Evolutionary conservation across 768 basidiomycete species (phyloP).

Genomic region (Leccinum fibrillosum): DNA sequence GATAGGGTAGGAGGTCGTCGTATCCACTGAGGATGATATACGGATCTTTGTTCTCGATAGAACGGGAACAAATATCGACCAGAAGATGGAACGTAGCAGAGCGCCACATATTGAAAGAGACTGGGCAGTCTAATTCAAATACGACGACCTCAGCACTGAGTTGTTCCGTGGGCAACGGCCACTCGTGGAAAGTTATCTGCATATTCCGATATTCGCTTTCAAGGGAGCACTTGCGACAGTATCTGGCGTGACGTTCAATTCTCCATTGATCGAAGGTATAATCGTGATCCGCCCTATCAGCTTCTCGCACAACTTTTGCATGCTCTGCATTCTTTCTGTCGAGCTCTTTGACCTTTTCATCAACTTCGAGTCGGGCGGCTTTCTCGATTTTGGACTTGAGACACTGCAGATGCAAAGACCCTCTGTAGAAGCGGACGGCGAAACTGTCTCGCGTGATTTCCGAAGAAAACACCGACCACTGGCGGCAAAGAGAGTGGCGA

Average conservation of each 20-base stretch:
- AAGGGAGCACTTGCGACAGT: neutral
- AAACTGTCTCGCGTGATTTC: slow-evolving; percentile 23
- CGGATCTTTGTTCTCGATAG: neutral
- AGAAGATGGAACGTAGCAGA: slow-evolving; percentile 37
- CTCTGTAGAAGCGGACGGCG: slow-evolving; percentile 33
- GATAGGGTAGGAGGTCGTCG: slow-evolving; percentile 8
- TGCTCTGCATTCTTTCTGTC: neutral
- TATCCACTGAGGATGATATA: slow-evolving; percentile 20
- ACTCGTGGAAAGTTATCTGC: neutral
- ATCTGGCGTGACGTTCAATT: neutral
- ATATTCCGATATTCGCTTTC: neutral
- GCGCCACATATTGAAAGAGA: slow-evolving; percentile 43
- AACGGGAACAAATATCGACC: slow-evolving; percentile 17
- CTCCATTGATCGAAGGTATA: neutral
- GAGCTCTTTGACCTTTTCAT: neutral
- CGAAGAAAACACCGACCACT: slow-evolving; percentile 31
- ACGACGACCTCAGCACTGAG: slow-evolving; percentile 29
- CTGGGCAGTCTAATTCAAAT: slow-evolving; percentile 43
- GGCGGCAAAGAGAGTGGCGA: slow-evolving; percentile 19
- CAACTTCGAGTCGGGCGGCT: neutral
- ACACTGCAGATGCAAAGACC: slow-evolving; percentile 18
- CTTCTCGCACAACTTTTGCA: neutral
- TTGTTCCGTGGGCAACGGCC: slow-evolving; percentile 35
- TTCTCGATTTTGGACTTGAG: slow-evolving; percentile 29
- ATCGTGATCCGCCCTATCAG: neutral